Evolutionary conservation across 2,329 filamentous ascomycete genomes (phyloP).

Genomic region (Calonectria pteridis): DNA sequence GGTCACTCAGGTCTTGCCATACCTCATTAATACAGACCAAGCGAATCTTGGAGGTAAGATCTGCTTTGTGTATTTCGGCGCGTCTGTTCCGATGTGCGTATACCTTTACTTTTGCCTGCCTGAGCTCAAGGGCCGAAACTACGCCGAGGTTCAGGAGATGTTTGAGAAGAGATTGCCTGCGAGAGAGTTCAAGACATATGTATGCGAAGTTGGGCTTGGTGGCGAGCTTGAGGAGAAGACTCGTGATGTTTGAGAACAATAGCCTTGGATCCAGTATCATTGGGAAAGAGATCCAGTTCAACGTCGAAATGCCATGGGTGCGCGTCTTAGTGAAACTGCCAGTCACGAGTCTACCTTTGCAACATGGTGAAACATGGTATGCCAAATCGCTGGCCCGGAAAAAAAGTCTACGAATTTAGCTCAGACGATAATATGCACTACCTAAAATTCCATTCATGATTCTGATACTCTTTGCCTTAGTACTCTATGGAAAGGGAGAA

Average conservation of each 20-base stretch:
- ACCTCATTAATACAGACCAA: constrained; percentile 44
- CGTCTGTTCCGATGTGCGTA: constrained; percentile 45
- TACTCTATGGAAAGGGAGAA: not conserved
- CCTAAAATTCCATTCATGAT: not conserved
- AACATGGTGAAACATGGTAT: not conserved
- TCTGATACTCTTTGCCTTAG: not conserved
- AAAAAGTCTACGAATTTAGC: not conserved
- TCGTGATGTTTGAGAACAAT: not conserved
- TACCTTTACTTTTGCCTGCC: constrained; percentile 54
- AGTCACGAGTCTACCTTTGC: not conserved
- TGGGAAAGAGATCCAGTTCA: not conserved
- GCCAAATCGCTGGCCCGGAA: too few species aligned
- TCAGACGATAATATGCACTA: not conserved
- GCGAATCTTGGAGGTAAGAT: constrained; percentile 50
- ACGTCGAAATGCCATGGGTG: too few species aligned
- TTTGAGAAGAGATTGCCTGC: constrained; percentile 31
- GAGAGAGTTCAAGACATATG: constrained; percentile 32
- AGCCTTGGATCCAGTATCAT: too few species aligned
- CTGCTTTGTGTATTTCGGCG: constrained; percentile 48
- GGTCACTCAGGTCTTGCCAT: constrained; percentile 47
- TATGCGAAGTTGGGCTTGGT: constrained; percentile 26
- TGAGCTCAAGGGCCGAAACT: constrained; percentile 44
- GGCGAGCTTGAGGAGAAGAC: constrained; percentile 18
- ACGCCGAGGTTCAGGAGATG: constrained; percentile 36
- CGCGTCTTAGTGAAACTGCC: not conserved